Conservation (phyloP, 305 asterid genomes). For the Solanum aculeatissimum region DNA sequence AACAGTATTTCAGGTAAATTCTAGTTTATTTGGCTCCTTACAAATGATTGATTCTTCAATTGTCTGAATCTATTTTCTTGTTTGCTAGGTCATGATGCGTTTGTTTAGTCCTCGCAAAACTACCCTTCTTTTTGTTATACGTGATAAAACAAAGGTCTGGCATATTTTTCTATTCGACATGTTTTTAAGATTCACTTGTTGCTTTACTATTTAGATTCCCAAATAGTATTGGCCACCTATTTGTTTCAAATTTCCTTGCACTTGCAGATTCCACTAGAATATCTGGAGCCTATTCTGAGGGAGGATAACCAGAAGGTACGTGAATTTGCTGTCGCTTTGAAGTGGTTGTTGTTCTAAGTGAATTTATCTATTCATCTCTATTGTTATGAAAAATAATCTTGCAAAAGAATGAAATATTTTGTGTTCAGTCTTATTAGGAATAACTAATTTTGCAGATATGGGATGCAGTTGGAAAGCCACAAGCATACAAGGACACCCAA, state of each 20-base stretch:
- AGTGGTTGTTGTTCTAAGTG: background rate
- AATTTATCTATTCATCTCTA: background rate
- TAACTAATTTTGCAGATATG: conserved; percentile 42
- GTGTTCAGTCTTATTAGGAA: background rate
- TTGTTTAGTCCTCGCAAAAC: conserved; percentile 69
- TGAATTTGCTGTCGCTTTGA: background rate
- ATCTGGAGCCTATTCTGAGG: conserved; percentile 51
- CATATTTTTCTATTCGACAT: background rate
- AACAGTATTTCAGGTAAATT: conserved; percentile 63
- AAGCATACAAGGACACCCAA: conserved; percentile 33
- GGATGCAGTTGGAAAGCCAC: conserved; percentile 47
- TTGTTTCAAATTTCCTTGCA: conserved; percentile 11
- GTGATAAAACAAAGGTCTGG: conserved; percentile 68
- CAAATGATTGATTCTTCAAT: background rate
- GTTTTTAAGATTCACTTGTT: background rate
- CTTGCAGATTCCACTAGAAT: conserved; percentile 56
- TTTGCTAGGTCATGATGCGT: conserved; percentile 60
- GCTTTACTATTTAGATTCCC: background rate
- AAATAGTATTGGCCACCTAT: background rate
- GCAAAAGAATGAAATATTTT: background rate
- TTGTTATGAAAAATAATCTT: background rate
- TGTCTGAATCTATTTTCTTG: conserved; percentile 5
- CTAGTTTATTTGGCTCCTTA: background rate
- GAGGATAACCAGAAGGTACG: conserved; percentile 70
- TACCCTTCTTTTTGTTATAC: conserved; percentile 62